Evolutionary conservation across 352 stramenopile species (phyloP), one percentile per base, ranked within the genome.

Genomic region (Phytopythium delawarense): DNA sequence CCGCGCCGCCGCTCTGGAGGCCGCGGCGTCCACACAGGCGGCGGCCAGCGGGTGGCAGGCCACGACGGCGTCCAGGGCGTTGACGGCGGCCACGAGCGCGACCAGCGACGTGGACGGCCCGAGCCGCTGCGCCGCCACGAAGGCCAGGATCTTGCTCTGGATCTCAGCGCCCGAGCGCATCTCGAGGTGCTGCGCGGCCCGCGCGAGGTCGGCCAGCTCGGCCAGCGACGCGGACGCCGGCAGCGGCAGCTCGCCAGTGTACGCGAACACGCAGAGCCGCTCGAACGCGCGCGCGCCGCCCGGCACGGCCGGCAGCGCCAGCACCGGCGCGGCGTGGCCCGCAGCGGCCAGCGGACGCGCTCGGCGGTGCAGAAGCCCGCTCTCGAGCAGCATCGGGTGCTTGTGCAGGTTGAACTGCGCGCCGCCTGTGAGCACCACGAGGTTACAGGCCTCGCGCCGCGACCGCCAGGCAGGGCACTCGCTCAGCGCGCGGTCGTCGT

Each of bases 391-490:
- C 75, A 89, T 79, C 28, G 80, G 79, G 53, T 81, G 70, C 49
- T 87, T 88, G 70, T 91, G 82, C 60, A 89, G 56, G 65, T 89
- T 89, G 70, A 91, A 91, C 63, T 89, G 78, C 13, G 58, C 75
- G 60, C 79, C 79, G 42, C 72, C 78, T 12, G 88, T 76, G 20
- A 81, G 51, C 42, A 91, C 79, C 34, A 89, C 67, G 16, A 91
- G 66, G 67, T 91, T 89, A 75, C 76, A 87, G 12, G 66, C 59
- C 7, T 55, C 46, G 11, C 75, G 67, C 12, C 79, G 70, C 7
- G 67, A 59, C 25, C 62, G 48, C 76, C 79, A 91, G 57, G 79
- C 65, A 35, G 71, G 61, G 69, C 77, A 88, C 58, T 91, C 80
- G 59, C 65, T 78, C 40, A 91, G 70, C 12, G 81, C 64, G 62